Conservation (phyloP, 2,329 filamentous ascomycete genomes). For the Nemania bipapillata region DNA sequence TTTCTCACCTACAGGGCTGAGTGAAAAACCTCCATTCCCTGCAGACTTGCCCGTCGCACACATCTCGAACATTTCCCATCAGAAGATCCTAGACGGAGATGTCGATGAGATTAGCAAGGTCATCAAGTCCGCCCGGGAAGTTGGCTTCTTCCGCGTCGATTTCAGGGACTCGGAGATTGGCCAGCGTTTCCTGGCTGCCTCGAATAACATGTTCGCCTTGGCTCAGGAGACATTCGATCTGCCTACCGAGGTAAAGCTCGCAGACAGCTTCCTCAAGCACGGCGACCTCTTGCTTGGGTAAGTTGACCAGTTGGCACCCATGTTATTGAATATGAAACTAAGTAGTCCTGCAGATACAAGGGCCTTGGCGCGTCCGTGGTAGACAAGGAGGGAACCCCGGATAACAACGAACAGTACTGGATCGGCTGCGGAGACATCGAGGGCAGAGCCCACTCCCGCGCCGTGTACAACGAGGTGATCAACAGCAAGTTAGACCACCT, state of each 20-base stretch:
- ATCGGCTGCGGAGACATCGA: constrained; percentile 36
- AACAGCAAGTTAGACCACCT: constrained; percentile 24
- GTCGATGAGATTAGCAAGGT: constrained; percentile 31
- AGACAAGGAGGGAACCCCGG: constrained; percentile 31
- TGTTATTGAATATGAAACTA: constrained; percentile 1
- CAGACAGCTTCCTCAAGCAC: constrained; percentile 35
- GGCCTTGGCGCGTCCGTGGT: constrained; percentile 33
- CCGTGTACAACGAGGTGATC: constrained; percentile 35
- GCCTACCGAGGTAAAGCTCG: constrained; percentile 33
- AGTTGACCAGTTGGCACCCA: background rate
- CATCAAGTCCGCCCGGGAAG: constrained; percentile 31
- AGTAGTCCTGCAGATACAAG: constrained; percentile 25
- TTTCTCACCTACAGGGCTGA: background rate
- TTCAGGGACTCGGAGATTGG: constrained; percentile 34
- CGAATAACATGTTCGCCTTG: constrained; percentile 34
- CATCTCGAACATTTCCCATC: constrained; percentile 34
- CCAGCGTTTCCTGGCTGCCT: constrained; percentile 22
- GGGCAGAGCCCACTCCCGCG: constrained; percentile 29
- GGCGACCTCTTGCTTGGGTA: constrained; percentile 33
- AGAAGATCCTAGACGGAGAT: constrained; percentile 30
- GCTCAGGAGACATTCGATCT: constrained; percentile 33
- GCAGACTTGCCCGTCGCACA: constrained; percentile 28
- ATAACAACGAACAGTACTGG: constrained; percentile 37
- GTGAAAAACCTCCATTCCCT: constrained; percentile 24
- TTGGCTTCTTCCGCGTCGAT: constrained; percentile 35